A percentile compares a stretch with the other conserved stretches of the same genome.
Evolutionary conservation across 768 basidiomycete species (phyloP).

Genomic region (Auriscalpium microsporum): DNA sequence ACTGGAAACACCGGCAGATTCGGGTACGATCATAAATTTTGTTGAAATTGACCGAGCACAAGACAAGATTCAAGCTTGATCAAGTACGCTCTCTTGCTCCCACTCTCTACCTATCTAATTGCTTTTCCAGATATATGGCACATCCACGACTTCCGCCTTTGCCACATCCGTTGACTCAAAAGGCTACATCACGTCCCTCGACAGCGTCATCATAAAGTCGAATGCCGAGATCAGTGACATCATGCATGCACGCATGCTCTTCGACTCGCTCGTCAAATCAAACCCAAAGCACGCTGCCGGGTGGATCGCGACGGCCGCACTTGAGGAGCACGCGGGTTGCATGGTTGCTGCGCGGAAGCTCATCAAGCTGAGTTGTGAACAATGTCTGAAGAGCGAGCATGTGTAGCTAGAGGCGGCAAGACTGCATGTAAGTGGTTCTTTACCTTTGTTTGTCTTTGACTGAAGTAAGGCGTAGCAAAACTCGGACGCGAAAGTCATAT

Average conservation of each 20-base stretch:
- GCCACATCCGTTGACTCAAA: constrained; percentile 92
- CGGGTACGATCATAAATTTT: constrained; percentile 81
- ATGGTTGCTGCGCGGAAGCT: constrained; percentile 93
- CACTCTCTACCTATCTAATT: background rate
- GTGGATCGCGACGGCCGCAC: constrained; percentile 95
- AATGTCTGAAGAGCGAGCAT: constrained; percentile 94
- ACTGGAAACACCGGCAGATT: constrained; percentile 73
- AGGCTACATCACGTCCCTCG: constrained; percentile 94
- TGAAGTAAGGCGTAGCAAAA: constrained; percentile 47
- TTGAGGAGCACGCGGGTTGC: constrained; percentile 94
- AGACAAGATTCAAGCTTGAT: constrained; percentile 94
- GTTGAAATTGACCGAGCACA: constrained; percentile 96
- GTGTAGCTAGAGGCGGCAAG: constrained; percentile 98
- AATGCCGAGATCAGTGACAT: constrained; percentile 98
- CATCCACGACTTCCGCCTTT: constrained; percentile 60
- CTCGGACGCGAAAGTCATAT: constrained; percentile 88
- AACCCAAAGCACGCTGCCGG: constrained; percentile 98
- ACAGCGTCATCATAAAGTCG: constrained; percentile 84
- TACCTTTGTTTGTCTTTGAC: background rate
- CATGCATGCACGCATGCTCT: constrained; percentile 91
- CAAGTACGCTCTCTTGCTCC: constrained; percentile 43
- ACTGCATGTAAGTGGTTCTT: constrained; percentile 59
- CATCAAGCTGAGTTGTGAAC: constrained; percentile 89
- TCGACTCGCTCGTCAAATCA: constrained; percentile 92
- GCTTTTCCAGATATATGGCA: constrained; percentile 51